phyloP scores from a whole-genome alignment of 192 early-diverging fungal genomes.

The Umbelopsis isabellina region DNA sequence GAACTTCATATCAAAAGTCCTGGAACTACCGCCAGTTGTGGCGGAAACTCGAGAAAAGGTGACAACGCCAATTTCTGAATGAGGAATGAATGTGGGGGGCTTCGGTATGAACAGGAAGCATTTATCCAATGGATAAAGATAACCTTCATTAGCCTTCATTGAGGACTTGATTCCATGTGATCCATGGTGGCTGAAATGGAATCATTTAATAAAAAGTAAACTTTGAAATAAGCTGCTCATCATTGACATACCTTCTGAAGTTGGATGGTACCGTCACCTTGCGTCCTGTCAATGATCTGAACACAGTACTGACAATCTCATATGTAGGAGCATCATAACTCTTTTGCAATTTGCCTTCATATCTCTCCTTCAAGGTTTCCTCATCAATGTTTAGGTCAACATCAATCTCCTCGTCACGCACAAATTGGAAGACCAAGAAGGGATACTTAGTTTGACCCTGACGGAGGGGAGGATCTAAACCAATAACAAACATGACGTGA shows the following conservation, averaged over 20 bases:
- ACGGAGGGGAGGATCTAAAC: conserved; percentile 93
- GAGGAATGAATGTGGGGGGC: conserved; percentile 86
- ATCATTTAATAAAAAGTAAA: background rate
- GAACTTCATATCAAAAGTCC: conserved; percentile 95
- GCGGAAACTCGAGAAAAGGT: conserved; percentile 85
- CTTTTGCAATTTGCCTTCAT: conserved; percentile 76
- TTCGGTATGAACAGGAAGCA: conserved; percentile 95
- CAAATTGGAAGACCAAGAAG: conserved; percentile 96
- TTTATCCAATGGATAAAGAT: conserved; percentile 92
- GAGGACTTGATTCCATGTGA: conserved; percentile 90
- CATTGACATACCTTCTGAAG: conserved; percentile 1
- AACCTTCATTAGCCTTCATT: conserved; percentile 96
- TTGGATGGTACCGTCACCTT: conserved; percentile 68
- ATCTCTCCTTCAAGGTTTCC: conserved; percentile 68
- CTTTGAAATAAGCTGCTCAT: background rate
- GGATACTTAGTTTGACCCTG: conserved; percentile 97
- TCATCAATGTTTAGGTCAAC: conserved; percentile 82
- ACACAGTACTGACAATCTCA: conserved; percentile 84
- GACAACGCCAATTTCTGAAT: conserved; percentile 81
- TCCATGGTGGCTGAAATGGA: conserved; percentile 66
- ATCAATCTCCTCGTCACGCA: conserved; percentile 88
- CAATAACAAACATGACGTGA: conserved; percentile 91
- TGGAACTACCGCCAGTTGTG: conserved; percentile 53
- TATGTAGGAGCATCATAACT: conserved; percentile 87
- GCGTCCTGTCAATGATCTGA: conserved; percentile 80